phyloP scores from a whole-genome alignment of 2,329 filamentous ascomycete species.

The Coniochaeta sp. region DNA sequence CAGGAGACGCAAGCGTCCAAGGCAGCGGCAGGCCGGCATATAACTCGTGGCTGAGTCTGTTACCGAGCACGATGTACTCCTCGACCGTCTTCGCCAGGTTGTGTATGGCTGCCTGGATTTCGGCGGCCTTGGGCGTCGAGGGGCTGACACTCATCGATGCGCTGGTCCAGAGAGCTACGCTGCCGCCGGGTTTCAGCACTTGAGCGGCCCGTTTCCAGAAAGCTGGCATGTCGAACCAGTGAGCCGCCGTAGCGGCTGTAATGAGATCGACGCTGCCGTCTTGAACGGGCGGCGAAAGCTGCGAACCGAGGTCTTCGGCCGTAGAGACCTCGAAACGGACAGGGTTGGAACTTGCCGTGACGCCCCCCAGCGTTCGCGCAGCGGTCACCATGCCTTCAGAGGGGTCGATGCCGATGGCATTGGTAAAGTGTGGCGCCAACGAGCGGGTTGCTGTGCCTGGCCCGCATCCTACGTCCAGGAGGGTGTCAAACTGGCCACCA shows the following conservation, averaged over 20 bases:
- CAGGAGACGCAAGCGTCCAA: slow-evolving; percentile 31
- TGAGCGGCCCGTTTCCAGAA: slow-evolving; percentile 41
- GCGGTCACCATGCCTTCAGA: slow-evolving; percentile 44
- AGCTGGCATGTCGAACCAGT: slow-evolving; percentile 48
- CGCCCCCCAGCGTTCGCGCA: slow-evolving; percentile 28
- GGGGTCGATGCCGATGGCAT: slow-evolving; percentile 42
- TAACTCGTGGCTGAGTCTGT: slow-evolving; percentile 26
- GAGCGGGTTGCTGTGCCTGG: slow-evolving; percentile 40
- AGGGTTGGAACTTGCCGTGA: slow-evolving; percentile 16
- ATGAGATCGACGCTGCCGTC: slow-evolving; percentile 38
- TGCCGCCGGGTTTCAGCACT: slow-evolving; percentile 43
- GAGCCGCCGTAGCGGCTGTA: slow-evolving; percentile 40
- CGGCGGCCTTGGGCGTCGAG: slow-evolving; percentile 27
- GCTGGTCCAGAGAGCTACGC: slow-evolving; percentile 41
- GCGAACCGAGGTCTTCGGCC: slow-evolving; percentile 33
- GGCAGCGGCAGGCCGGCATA: slow-evolving; percentile 39
- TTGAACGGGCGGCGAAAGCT: slow-evolving; percentile 18
- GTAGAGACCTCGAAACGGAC: slow-evolving; percentile 33
- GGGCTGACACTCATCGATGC: slow-evolving; percentile 20
- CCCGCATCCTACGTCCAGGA: slow-evolving; percentile 51
- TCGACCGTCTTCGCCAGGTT: slow-evolving; percentile 27
- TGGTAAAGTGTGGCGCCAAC: slow-evolving; percentile 36
- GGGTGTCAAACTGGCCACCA: slow-evolving; percentile 30
- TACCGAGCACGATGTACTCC: slow-evolving; percentile 32
- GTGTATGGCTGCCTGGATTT: slow-evolving; percentile 26